Evolutionary conservation across 192 early-diverging fungal species (phyloP), one percentile per base, ranked within the genome.

Genomic region (Chytriomyces hyalinus): DNA sequence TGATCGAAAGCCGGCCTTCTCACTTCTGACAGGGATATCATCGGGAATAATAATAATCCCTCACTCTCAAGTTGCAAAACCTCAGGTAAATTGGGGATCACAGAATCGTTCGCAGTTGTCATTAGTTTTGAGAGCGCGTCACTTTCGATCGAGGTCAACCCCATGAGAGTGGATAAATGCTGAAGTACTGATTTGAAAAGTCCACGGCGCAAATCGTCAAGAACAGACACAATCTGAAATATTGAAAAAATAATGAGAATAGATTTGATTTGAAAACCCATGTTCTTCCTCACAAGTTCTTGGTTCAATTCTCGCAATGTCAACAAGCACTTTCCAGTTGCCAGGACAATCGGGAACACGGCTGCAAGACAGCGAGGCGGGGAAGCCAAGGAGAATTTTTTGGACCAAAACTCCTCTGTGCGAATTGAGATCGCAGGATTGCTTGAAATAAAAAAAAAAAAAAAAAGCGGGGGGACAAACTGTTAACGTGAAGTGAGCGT

Each of bases 251-350:
- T n/a, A 36, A 1, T 36, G 36, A 36, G 36, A 36, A 36, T 36
- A 36, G 36, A 36, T 36, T 49, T 20, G 67, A 13, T 11, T 8
- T 20, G 10, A 17, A 26, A 68, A 68, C 36, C n/a, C n/a, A 26
- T 5, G 26, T 47, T 13, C 36, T 36, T 45, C 11, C 71, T 61
- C 26, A 73, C 71, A 15, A 65, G 22, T 36, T 75, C 73, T 5
- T 61, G 73, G 65, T 75, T 65, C 44, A 75, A 8, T 48, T 64
- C 73, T 66, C 63, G 44, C 62, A 75, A 44, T 28, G 49, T 65
- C 6, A 75, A 10, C 61, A 75, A n/a, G 49, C 73, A 75, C 28
- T 75, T 75, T 46, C 73, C 73, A 51, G 66, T 53, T 24, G 63
- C 9, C 47, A 75, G 6, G 4, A 65, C 36, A 13, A 45, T 65